These are phyloP conservation scores for Skeletonema grethae DNA, from an alignment of 108 stramenopile species.

Conservation along the genomic window DNA sequence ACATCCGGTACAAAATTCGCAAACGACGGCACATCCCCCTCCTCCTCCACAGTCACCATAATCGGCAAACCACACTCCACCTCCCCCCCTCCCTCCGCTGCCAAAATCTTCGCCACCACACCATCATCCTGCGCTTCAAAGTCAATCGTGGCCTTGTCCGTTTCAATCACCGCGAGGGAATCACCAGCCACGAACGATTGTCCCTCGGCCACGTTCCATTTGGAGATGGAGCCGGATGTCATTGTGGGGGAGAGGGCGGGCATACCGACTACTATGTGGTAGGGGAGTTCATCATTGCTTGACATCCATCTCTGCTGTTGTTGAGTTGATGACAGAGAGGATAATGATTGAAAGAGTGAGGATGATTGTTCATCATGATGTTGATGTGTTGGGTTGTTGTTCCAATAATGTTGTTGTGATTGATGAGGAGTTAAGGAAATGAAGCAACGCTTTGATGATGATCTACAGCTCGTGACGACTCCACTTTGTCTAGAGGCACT, in stretches of 20 bases:
- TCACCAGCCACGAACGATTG: constrained; percentile 72
- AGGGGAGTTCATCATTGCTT: constrained; percentile 32
- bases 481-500: background rate
- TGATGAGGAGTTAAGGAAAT: constrained; percentile 9
- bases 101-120: constrained; percentile 64
- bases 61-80: constrained; percentile 65
- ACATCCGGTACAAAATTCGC: constrained; percentile 42
- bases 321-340: background rate
- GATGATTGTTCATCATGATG: background rate
- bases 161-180: constrained; percentile 80
- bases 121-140: constrained; percentile 87
- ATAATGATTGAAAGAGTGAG: background rate
- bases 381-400: background rate
- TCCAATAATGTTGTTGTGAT: background rate
- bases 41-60: constrained; percentile 68
- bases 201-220: constrained; percentile 68
- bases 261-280: constrained; percentile 75
- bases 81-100: constrained; percentile 60
- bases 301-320: constrained; percentile 8
- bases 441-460: constrained; percentile 16
- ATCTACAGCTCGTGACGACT: background rate
- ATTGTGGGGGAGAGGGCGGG: constrained; percentile 95
- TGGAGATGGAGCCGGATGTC: constrained; percentile 65
- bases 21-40: constrained; percentile 56
- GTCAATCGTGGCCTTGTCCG: constrained; percentile 91